Percentiles rank a stretch among this genome's conserved stretches.
These are phyloP conservation scores for Aspergillus ibericus DNA, from an alignment of 2,329 filamentous ascomycete genomes.

Conservation along the genomic window DNA sequence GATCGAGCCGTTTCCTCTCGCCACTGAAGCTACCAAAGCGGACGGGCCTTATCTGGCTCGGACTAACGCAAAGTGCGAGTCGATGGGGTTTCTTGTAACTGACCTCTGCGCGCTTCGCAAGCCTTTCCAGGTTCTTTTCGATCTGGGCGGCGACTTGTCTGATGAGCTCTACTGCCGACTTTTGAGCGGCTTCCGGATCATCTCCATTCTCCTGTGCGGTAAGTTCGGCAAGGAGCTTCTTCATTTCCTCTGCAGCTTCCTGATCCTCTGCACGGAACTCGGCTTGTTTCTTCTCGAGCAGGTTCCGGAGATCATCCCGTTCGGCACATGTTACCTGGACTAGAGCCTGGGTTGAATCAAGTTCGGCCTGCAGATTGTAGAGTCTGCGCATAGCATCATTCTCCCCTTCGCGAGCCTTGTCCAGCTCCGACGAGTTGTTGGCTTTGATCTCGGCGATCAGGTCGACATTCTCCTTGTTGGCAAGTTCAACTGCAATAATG, in stretches of 20 bases:
- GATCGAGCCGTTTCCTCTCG: conserved; percentile 3
- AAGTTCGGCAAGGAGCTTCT: conserved; percentile 42
- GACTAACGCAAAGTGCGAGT: background rate
- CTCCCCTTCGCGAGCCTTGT: conserved; percentile 37
- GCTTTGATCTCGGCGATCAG: conserved; percentile 40
- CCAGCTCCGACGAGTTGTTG: conserved; percentile 34
- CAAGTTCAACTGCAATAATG: conserved; percentile 31
- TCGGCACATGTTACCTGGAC: conserved; percentile 41
- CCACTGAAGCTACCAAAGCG: background rate
- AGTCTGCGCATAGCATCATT: conserved; percentile 34
- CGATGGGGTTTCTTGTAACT: conserved; percentile 19
- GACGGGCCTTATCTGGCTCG: background rate
- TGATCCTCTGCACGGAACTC: conserved; percentile 44
- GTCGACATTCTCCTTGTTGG: conserved; percentile 40
- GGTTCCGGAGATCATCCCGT: conserved; percentile 40
- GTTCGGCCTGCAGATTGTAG: conserved; percentile 40
- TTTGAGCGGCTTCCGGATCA: conserved; percentile 32
- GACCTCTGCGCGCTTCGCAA: conserved; percentile 46
- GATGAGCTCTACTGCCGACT: conserved; percentile 41
- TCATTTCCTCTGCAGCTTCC: conserved; percentile 43
- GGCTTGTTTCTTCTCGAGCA: conserved; percentile 40
- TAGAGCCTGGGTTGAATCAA: conserved; percentile 39
- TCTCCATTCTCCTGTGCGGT: conserved; percentile 36
- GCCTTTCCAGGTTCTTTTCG: conserved; percentile 53
- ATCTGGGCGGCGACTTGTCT: conserved; percentile 53